Conservation (phyloP, 257 asterid species). For the Solanum megistacrolobum region DNA sequence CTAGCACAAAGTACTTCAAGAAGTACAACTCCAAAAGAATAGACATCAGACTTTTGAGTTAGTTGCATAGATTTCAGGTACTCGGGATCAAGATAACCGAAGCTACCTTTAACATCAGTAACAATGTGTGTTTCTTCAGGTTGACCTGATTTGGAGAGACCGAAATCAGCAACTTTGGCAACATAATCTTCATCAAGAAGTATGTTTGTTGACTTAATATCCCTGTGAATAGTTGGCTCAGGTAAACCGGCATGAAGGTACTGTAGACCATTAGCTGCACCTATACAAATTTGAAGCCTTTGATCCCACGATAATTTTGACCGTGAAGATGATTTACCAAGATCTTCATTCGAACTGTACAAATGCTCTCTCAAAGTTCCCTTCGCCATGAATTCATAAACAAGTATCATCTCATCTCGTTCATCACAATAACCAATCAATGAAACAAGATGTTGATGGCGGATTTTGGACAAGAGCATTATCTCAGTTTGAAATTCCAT, state of each 20-base stretch:
- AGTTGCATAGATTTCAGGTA: conserved; percentile 22
- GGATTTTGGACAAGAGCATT: conserved; percentile 37
- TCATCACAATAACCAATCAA: conserved; percentile 56
- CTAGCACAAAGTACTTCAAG: conserved; percentile 58
- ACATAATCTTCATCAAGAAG: conserved; percentile 41
- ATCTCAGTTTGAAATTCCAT: conserved; percentile 53
- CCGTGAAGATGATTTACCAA: neutral
- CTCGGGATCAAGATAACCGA: conserved; percentile 59
- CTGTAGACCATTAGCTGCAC: conserved; percentile 43
- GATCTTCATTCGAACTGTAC: conserved; percentile 5
- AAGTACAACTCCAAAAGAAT: conserved; percentile 61
- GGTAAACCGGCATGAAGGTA: conserved; percentile 44
- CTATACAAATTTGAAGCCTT: conserved; percentile 42
- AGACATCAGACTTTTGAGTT: conserved; percentile 52
- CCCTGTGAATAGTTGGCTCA: conserved; percentile 43
- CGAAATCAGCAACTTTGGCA: conserved; percentile 61
- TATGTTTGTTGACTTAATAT: conserved; percentile 58
- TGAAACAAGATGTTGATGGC: conserved; percentile 50
- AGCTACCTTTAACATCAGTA: conserved; percentile 52
- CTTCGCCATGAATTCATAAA: conserved; percentile 58
- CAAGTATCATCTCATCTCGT: conserved; percentile 41
- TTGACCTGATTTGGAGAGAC: conserved; percentile 36
- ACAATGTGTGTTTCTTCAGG: conserved; percentile 32
- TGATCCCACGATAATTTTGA: conserved; percentile 31
- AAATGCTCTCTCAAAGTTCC: conserved; percentile 55